A percentile compares a stretch with the other conserved stretches of the same genome.
These are phyloP conservation scores for Spergularia marina DNA, from an alignment of 148 eudicot species.

Conservation along the genomic window DNA sequence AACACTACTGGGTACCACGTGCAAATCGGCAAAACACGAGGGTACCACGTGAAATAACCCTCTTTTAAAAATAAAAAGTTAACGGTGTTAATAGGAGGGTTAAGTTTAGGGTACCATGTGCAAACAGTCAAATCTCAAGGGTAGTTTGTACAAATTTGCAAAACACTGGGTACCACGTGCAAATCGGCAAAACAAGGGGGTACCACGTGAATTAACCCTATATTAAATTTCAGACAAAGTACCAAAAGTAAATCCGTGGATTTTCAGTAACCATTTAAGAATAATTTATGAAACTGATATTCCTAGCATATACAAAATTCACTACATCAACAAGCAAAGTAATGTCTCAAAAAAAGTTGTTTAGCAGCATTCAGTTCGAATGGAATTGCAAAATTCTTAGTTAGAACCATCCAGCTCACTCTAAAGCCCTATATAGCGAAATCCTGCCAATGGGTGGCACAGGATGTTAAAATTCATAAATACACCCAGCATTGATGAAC, in stretches of 20 bases:
- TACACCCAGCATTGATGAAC: neutral
- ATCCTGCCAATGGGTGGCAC: neutral
- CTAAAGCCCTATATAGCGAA: neutral
- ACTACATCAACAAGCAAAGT: neutral
- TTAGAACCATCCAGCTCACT: neutral
- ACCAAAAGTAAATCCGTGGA: neutral
- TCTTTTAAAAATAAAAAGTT: too few relatives aligned
- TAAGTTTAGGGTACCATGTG: too few relatives aligned
- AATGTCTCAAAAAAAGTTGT: neutral
- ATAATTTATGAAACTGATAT: neutral
- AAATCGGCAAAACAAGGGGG: too few relatives aligned
- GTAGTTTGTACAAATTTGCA: too few relatives aligned
- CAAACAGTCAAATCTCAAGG: too few relatives aligned
- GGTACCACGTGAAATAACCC: too few relatives aligned
- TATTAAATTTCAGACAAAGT: too few relatives aligned
- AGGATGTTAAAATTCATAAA: neutral
- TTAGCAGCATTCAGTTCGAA: neutral
- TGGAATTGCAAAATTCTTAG: neutral
- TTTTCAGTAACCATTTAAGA: neutral
- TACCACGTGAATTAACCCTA: too few relatives aligned
- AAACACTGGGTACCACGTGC: too few relatives aligned
- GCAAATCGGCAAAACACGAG: too few relatives aligned
- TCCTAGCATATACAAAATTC: neutral
- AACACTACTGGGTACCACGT: too few relatives aligned
- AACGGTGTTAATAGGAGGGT: too few relatives aligned